phyloP scores from a whole-genome alignment of 495 filamentous ascomycete genomes.

The Penicillium angulare region DNA sequence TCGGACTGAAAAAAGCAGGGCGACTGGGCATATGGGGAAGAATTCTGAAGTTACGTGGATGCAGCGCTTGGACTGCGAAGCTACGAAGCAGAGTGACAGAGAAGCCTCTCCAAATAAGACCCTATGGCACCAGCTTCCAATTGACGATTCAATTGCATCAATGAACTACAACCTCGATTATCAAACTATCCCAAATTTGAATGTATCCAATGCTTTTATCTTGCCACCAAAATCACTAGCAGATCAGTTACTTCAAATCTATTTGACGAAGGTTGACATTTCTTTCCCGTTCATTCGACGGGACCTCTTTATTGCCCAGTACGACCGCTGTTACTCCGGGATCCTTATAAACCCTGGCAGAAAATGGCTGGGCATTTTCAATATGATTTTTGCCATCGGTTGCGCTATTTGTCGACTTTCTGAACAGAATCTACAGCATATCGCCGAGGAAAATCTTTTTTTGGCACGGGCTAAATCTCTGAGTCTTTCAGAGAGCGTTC shows the following conservation, averaged over 20 bases:
- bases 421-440: conserved; percentile 25
- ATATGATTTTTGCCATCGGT: conserved; percentile 60
- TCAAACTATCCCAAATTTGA: too few relatives aligned
- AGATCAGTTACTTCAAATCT: conserved; percentile 47
- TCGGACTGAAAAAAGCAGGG: not conserved
- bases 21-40: conserved; percentile 24
- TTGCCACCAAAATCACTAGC: conserved; percentile 46
- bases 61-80: conserved; percentile 18
- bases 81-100: not conserved
- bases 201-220: conserved; percentile 32
- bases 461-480: conserved; percentile 53
- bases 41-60: conserved; percentile 61
- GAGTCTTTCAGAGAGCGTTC: conserved; percentile 37
- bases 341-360: conserved; percentile 9
- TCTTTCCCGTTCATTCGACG: conserved; percentile 55
- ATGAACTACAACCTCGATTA: conserved; percentile 53
- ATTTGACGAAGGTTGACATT: too few relatives aligned
- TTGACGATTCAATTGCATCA: not conserved
- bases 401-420: conserved; percentile 32
- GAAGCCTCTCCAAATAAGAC: too few relatives aligned
- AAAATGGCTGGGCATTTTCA: conserved; percentile 57
- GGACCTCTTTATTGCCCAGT: conserved; percentile 30
- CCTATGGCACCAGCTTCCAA: not conserved
- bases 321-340: conserved; percentile 15
- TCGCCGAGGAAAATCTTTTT: conserved; percentile 47